Conservation (phyloP, 2,329 filamentous ascomycete genomes). For the Tetracladium maxilliforme region DNA sequence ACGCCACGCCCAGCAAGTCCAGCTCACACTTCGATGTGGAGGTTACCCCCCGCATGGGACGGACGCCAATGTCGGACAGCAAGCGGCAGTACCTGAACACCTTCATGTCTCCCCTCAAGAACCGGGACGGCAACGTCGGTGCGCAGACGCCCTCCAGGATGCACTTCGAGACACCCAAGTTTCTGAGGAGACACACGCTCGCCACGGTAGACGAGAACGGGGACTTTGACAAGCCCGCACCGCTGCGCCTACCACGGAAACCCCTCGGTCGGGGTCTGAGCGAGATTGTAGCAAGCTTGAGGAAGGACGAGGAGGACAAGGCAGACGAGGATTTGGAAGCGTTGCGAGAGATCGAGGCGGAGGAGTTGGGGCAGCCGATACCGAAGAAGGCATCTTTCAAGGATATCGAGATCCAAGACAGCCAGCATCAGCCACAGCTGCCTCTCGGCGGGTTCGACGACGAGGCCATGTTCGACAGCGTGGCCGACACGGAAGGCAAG, state of each 20-base stretch:
- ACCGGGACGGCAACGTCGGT: slow-evolving; percentile 21
- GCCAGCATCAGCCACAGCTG: slow-evolving; percentile 17
- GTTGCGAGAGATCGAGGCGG: slow-evolving; percentile 53
- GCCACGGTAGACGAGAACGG: slow-evolving; percentile 41
- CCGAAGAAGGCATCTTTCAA: slow-evolving; percentile 13
- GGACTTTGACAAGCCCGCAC: slow-evolving; percentile 29
- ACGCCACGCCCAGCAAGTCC: slow-evolving; percentile 20
- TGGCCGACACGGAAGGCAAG: slow-evolving; percentile 28
- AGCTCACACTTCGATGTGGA: slow-evolving; percentile 1
- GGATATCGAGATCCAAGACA: slow-evolving; percentile 26
- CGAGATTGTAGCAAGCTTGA: slow-evolving; percentile 56
- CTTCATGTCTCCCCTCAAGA: slow-evolving; percentile 51
- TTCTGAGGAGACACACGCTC: slow-evolving; percentile 42
- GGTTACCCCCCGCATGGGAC: slow-evolving; percentile 8
- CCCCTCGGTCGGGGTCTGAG: slow-evolving; percentile 57
- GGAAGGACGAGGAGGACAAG: slow-evolving; percentile 53
- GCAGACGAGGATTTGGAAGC: slow-evolving; percentile 63
- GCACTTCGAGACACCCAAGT: slow-evolving; percentile 55
- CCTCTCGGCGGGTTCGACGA: slow-evolving; percentile 50
- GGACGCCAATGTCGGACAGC: slow-evolving; percentile 35
- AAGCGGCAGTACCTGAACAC: slow-evolving; percentile 47
- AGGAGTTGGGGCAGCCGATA: slow-evolving; percentile 10
- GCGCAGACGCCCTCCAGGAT: slow-evolving; percentile 33
- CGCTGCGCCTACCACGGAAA: slow-evolving; percentile 38
- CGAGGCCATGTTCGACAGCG: slow-evolving; percentile 40